A percentile compares a stretch with the other conserved stretches of the same genome.
These are phyloP conservation scores for Coccomyxa sp. DNA, from an alignment of 139 green algal genomes.

Conservation along the genomic window DNA sequence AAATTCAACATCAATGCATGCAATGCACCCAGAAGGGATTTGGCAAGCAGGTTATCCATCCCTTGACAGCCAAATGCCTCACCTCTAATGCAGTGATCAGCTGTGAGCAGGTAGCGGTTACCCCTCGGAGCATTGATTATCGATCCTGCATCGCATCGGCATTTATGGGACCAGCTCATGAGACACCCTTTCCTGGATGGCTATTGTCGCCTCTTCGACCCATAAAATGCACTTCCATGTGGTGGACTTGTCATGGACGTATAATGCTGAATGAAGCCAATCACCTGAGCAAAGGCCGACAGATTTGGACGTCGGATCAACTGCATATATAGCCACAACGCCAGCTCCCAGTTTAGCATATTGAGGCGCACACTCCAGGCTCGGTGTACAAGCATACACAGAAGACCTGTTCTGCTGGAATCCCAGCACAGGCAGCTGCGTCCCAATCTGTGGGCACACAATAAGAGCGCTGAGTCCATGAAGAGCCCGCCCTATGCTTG, in stretches of 20 bases:
- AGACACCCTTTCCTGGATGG: not conserved
- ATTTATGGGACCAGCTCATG: not conserved
- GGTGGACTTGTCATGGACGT: not conserved
- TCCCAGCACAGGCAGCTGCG: not conserved
- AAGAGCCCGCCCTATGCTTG: not conserved
- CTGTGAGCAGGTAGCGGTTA: not conserved
- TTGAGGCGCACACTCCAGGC: not conserved
- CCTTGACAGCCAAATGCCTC: no score
- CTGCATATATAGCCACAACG: not conserved
- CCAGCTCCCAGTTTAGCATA: not conserved
- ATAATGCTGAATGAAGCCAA: not conserved
- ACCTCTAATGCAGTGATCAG: not conserved
- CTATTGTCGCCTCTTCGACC: not conserved
- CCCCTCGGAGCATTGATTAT: not conserved
- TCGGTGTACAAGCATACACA: not conserved
- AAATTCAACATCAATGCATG: no score
- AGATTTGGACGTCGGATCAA: not conserved
- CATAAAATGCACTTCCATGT: not conserved
- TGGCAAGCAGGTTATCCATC: no score
- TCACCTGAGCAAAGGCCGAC: not conserved
- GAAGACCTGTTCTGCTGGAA: not conserved
- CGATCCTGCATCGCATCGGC: not conserved
- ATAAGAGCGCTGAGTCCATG: not conserved
- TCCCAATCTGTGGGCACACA: not conserved
- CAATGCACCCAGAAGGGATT: no score